Base-by-base conservation (phyloP, 2,329 filamentous ascomycete species). In the Pseudonectria buxi region DNA sequence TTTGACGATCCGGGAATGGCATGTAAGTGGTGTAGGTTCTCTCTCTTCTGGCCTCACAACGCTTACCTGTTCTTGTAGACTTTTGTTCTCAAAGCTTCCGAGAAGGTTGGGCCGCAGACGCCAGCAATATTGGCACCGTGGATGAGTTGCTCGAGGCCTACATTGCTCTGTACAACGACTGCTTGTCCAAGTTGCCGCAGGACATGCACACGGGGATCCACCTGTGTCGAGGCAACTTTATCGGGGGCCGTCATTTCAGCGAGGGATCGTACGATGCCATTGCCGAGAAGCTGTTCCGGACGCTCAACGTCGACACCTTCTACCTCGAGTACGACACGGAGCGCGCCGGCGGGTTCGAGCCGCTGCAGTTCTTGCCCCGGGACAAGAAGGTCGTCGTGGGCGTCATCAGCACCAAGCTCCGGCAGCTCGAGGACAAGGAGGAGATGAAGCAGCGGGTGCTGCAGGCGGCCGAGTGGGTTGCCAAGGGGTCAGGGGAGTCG, bases 181-280 rank as follows among this genome's bases (percentile, higher is more conserved):
- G 71, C 51, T 69, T 86, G 53, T 64, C 68, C 50, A 72, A 74
- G 49, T 64, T 76, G 1, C 81, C 83, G 0, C 57, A 67, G 3
- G 83, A 88, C 54, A 75, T 88, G 68, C 83, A 87, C 59, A 72
- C 85, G 3, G 84, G 84, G 30, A 79, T 89, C 12, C 85, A 89
- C 55, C 67, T 88, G 33, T 88, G 84, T 69, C 72, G 72, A 7
- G 73, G 72, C 32, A 83, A 83, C 63, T 83, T 82, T 57, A 76
- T 80, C 44, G 74, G 75, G 36, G 75, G 74, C 14, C 70, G 78
- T 18, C 75, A 81, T 61, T 83, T 83, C 50, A 74, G 76, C 34
- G 76, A 81, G 52, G 79, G 78, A 16, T 73, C 72, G 14, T 83
- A 83, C 58, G 79, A 83, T 55, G 65, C 74, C 41, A 82, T 83